phyloP scores from a whole-genome alignment of 257 asterid species.

The Solanum rostratum region DNA sequence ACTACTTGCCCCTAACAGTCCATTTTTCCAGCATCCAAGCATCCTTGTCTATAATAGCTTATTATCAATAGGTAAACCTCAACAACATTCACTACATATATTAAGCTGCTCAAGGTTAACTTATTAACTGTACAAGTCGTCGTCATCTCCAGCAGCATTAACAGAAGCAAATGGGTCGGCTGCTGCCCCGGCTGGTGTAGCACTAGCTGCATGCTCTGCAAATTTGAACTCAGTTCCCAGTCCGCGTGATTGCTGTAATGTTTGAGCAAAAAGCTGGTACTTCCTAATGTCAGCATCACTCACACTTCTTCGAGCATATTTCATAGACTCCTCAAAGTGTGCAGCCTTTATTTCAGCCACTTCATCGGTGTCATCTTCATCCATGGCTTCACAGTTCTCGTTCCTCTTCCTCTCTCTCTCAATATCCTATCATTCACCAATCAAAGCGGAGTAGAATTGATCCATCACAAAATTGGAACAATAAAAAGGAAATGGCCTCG shows the following conservation, averaged over 20 bases:
- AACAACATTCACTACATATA: neutral
- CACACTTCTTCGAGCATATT: conserved; percentile 70
- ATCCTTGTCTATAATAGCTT: neutral
- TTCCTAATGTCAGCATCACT: conserved; percentile 77
- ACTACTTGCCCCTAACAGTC: neutral
- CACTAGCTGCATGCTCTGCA: conserved; percentile 20
- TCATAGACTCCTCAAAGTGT: conserved; percentile 86
- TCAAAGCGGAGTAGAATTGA: neutral
- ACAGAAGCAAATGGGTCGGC: conserved; percentile 46
- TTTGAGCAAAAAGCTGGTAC: conserved; percentile 71
- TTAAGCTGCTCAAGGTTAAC: neutral
- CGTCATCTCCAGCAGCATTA: conserved; percentile 21
- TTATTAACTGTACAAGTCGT: conserved; percentile 8
- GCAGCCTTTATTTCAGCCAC: conserved; percentile 65
- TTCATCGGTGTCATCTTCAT: conserved; percentile 68
- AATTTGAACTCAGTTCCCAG: conserved; percentile 70
- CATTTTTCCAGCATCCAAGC: neutral
- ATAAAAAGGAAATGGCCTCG: neutral
- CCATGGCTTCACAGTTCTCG: conserved; percentile 70
- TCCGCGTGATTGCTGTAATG: conserved; percentile 81
- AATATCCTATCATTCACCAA: conserved; percentile 34
- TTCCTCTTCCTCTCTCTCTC: conserved; percentile 61
- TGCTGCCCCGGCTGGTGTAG: conserved; percentile 8
- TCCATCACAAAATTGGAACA: neutral
- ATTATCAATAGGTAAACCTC: neutral